These are phyloP conservation scores for Daedalea quercina DNA, from an alignment of 768 basidiomycete genomes.

Conservation along the genomic window DNA sequence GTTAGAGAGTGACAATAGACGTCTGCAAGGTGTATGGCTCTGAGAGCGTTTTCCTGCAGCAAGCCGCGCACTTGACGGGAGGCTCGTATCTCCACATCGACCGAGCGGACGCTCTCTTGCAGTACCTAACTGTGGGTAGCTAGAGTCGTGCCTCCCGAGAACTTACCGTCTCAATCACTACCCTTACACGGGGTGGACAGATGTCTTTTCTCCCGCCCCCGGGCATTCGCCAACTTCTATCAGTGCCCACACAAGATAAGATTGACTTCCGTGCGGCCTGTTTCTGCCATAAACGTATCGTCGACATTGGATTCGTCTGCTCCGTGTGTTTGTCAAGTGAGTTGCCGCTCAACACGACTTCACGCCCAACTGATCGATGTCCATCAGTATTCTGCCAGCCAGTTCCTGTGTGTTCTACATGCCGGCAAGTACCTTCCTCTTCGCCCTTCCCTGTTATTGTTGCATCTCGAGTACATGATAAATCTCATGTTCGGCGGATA, in stretches of 20 bases:
- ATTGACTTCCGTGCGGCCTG: conserved; percentile 97
- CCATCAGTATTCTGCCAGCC: conserved; percentile 86
- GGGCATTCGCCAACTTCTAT: conserved; percentile 66
- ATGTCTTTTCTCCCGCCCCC: conserved; percentile 77
- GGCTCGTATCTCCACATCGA: conserved; percentile 88
- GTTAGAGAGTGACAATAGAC: conserved; percentile 93
- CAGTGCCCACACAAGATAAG: conserved; percentile 88
- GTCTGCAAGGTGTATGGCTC: conserved; percentile 87
- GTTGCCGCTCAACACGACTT: conserved; percentile 22
- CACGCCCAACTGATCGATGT: not conserved
- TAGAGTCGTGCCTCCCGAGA: not conserved
- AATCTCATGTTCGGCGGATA: not conserved
- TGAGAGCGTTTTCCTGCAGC: conserved; percentile 93
- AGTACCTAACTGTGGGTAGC: conserved; percentile 72
- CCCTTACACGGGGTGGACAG: conserved; percentile 40
- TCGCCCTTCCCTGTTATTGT: conserved; percentile 4
- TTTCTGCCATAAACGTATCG: conserved; percentile 96
- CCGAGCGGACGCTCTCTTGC: conserved; percentile 79
- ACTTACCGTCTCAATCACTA: not conserved
- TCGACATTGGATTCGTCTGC: conserved; percentile 96
- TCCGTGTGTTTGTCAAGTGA: conserved; percentile 96
- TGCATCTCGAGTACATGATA: too few species aligned
- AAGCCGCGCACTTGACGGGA: conserved; percentile 92
- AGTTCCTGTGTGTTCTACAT: conserved; percentile 89
- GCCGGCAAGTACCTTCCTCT: conserved; percentile 53